These are phyloP conservation scores for Tolypocladium tundrense DNA, from an alignment of 2,329 filamentous ascomycete genomes.

Conservation along the genomic window DNA sequence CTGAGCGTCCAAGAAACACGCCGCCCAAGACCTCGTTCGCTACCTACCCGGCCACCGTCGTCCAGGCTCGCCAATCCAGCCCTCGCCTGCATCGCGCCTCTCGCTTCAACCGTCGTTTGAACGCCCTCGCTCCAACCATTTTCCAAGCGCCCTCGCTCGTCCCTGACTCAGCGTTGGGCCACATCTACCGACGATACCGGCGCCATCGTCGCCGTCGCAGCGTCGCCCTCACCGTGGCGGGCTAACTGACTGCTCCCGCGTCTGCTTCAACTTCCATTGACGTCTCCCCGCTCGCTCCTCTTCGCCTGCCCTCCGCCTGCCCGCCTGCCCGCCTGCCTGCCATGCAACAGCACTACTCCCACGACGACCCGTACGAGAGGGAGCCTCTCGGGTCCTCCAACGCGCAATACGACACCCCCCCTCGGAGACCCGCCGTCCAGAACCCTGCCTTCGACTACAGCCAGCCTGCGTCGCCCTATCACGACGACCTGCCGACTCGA, in stretches of 20 bases:
- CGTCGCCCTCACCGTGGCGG: not conserved
- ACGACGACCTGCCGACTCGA: conserved; percentile 15
- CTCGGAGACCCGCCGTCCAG: conserved; percentile 6
- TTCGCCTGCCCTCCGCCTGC: not conserved
- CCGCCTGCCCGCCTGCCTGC: not conserved
- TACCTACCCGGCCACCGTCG: not conserved
- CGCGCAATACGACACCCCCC: conserved; percentile 10
- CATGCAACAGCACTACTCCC: conserved; percentile 24
- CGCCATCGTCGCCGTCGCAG: not conserved
- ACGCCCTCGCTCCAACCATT: not conserved
- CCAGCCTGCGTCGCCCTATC: conserved; percentile 11
- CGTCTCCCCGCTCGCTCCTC: not conserved
- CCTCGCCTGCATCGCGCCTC: not conserved
- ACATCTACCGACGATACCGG: not conserved
- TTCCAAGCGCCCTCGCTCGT: not conserved
- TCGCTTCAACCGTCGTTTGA: not conserved
- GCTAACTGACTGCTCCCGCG: not conserved
- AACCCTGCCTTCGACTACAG: not conserved
- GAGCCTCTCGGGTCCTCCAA: conserved; percentile 20
- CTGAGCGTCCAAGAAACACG: not conserved
- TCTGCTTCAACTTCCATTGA: not conserved
- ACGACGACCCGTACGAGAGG: conserved; percentile 22
- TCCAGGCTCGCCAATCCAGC: not conserved
- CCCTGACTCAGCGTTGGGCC: not conserved
- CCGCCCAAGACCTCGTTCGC: not conserved